Evolutionary conservation across 306 rosid species (phyloP), one percentile per base, ranked within the genome.

Genomic region (Castanea crenata): DNA sequence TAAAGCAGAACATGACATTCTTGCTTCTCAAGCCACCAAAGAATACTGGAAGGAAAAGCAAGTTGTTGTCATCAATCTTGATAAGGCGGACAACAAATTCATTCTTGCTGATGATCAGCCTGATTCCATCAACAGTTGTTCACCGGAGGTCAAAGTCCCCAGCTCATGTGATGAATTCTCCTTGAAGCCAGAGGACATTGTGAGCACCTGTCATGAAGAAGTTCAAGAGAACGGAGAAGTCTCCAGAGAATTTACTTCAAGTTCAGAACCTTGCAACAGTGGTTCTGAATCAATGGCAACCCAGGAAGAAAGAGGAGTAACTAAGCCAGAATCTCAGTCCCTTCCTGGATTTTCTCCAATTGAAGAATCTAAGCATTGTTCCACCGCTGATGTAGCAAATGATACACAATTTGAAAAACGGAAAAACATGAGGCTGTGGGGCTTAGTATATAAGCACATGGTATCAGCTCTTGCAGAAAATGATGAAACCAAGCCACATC

Each of bases 371-470:
- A 70, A 54, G 71, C 44, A 74, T 14, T 79, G 74, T 1, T 20
- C 1, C 54, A 61, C 77, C 69, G 78, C 57, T 76, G 80, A 54
- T 82, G 84, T n/a, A 78, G 84, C 78, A 74, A 54, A 74, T 65
- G 88, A 83, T 52, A 76, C 75, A 51, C 75, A 31, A 54, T 62
- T 61, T 67, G 91, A 82, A 77, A 87, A 86, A 73, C 89, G 88
- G 83, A 83, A 85, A 71, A 77, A 83, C 83, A 67, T 55, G 38
- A 85, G 87, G 57, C 70, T 93, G 58, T 96, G 99, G 99, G 84
- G 54, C 86, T 76, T 90, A 76, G 93, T 96, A 13, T 96, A 88
- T 71, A 91, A 88, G 86, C 99, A 88, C 84, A 91, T 96, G 99
- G 92, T 69, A 74, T 84, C 98, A 71, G 85, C 87, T 56, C 67